Evolutionary conservation across 2,329 filamentous ascomycete genomes (phyloP), one percentile per base, ranked within the genome.

Genomic region (Septoria linicola): DNA sequence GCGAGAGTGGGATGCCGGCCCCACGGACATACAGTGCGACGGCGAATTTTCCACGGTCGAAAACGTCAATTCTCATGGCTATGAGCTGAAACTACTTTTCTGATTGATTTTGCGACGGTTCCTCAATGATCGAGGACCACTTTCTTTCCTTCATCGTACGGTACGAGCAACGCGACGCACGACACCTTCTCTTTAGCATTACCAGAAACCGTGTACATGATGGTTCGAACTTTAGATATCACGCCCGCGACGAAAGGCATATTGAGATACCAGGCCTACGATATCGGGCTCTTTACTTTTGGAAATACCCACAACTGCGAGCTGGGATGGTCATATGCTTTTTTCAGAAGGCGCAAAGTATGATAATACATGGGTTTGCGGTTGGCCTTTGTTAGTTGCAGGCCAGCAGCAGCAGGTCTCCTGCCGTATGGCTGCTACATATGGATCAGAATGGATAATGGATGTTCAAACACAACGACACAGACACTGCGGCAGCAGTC

Each of bases 1-100:
- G 34, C 76, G 72, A 63, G 79, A 77, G 65, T 82, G 73, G 79
- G 73, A 73, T 66, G 73, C 71, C 59, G 73, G 74, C 20, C 63
- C 69, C 25, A 71, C 71, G 27, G 72, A 77, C 55, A 69, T 76
- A 20, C 72, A 76, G 53, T 73, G 73, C 50, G 75, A 79, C 59
- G 74, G 74, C 58, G 73, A 77, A 49, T 64, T 77, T 30, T 61
- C 67, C 36, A 68, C 72, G 16, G 59, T 69, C 8, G 69, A 75
- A 59, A 74, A 73, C 53, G 65, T 72, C 35, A 68, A 70, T 59
- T 71, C 72, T 36, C 70, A 69, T 40, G 72, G 73, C 39, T 77
- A 76, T 61, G 74, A 77, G 66, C 70, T 78, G 49, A 72, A 73
- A 51, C 70, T 78, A 51, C 68, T 75, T 52, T 78, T 72, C 63